Conservation (phyloP, 176 grass and related monocot species). For the Triticum urartu region DNA sequence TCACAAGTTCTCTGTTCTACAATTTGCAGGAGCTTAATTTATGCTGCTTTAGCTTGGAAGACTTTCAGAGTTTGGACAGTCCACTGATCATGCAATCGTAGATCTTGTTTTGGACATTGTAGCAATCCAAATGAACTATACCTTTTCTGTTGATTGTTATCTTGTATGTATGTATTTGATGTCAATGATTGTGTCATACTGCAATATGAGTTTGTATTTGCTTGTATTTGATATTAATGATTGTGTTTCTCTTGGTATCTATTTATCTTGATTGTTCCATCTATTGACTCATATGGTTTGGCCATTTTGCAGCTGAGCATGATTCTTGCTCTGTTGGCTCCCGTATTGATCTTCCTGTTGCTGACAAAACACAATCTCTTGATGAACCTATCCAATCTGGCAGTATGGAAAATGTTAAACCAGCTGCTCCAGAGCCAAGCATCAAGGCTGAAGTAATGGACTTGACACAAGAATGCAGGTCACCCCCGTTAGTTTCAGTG, state of each 20-base stretch:
- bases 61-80: not conserved
- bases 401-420: not conserved
- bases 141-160: not conserved
- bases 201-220: not conserved
- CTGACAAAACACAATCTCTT: slow-evolving; percentile 8
- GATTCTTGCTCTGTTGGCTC: slow-evolving; percentile 11
- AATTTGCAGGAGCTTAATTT: slow-evolving; percentile 10
- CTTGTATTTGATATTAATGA: not conserved
- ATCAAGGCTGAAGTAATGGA: slow-evolving; percentile 12
- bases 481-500: not conserved
- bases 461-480: not conserved
- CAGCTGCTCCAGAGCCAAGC: slow-evolving; percentile 13
- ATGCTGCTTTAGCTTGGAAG: slow-evolving; percentile 3
- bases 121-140: not conserved
- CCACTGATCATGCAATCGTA: not conserved
- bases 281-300: slow-evolving; percentile 9
- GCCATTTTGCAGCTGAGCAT: slow-evolving; percentile 29
- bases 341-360: slow-evolving; percentile 16
- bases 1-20: slow-evolving; percentile 2
- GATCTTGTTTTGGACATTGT: slow-evolving; percentile 14
- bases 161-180: not conserved
- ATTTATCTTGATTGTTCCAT: slow-evolving; percentile 16
- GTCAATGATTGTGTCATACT: not conserved
- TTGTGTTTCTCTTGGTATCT: not conserved
- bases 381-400: not conserved